phyloP scores from a whole-genome alignment of 169 alveolate genomes.

The Plasmodium malariae region DNA sequence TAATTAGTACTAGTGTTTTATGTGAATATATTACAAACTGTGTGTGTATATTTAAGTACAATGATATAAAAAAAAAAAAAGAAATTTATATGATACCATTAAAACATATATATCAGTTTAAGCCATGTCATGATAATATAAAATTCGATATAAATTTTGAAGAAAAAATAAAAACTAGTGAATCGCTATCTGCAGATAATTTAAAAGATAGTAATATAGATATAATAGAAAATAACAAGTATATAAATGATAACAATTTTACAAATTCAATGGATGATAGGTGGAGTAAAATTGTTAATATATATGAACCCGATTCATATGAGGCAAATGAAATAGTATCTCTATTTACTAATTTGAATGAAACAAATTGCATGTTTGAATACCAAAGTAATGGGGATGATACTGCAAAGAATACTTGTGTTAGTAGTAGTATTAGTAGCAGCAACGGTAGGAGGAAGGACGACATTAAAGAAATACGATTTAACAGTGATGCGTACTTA shows the following conservation, averaged over 20 bases:
- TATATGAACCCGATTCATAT: constrained; percentile 69
- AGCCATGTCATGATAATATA: constrained; percentile 60
- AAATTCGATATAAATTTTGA: constrained; percentile 7
- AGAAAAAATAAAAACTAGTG: constrained; percentile 5
- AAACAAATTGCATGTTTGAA: not conserved
- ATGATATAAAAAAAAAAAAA: constrained; percentile 66
- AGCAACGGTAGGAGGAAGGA: not conserved
- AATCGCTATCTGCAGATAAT: no score
- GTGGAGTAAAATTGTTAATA: constrained; percentile 64
- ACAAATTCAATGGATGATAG: not conserved
- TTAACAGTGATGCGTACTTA: constrained; percentile 52
- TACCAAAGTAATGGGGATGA: not conserved
- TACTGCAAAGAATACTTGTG: not conserved
- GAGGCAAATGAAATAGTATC: constrained; percentile 62
- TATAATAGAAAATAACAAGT: not conserved
- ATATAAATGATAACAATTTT: not conserved
- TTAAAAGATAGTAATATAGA: not conserved
- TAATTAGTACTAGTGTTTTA: constrained; percentile 73
- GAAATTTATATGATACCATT: constrained; percentile 73
- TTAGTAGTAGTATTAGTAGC: not conserved
- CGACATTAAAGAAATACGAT: constrained; percentile 22
- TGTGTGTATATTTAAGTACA: constrained; percentile 67
- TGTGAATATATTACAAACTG: constrained; percentile 75
- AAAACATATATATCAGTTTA: constrained; percentile 73
- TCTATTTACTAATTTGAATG: constrained; percentile 36